Base-by-base conservation (phyloP, 2,329 filamentous ascomycete species). In the Apiospora marii region DNA sequence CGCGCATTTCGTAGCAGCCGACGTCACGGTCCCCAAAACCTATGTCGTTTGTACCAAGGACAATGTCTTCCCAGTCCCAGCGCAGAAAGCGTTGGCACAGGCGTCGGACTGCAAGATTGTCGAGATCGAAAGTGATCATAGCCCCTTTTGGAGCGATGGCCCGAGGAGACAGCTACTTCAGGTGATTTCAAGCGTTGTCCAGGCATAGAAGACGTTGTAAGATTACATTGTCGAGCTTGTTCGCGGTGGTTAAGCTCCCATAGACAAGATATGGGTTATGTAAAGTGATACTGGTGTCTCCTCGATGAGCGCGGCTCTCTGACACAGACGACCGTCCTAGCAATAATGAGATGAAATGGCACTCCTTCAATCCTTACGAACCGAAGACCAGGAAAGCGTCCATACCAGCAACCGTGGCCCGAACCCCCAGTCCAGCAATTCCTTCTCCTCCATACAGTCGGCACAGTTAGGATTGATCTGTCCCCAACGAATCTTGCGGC, bases 21-120 rank as follows among this genome's bases (percentile, higher is more conserved):
- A 81, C 13, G 67, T 79, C 7, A 49, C 58, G 1, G 75, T 76
- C 0, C 74, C 76, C 0, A 80, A 75, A 70, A 80, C 78, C 0
- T 81, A 80, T 19, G 71, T 81, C 10, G 73, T 76, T 10, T 80
- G 79, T 27, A 74, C 58, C 22, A 61, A 76, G 1, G 80, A 81
- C 58, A 46, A 71, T 0, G 43, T 71, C 0, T 70, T 80, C 24
- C 77, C 78, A 0, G 30, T 74, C 16, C 34, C 19, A 4, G 58
- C 8, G 1, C 79, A 81, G 27, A 44, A 74, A 30, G 72, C 58
- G 2, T 75, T 80, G 74, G 79, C 77, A 13, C 30, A 73, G 43
- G 68, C 70, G 10, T 71, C 71, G 19, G 72, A 72, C 16, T 75
- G 72, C 37, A 69, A 72, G n/a, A 58, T 76, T 3, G 70, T 77